Evolutionary conservation across 1,139 yeast genomes (phyloP).

Genomic region (Candida sojae): DNA sequence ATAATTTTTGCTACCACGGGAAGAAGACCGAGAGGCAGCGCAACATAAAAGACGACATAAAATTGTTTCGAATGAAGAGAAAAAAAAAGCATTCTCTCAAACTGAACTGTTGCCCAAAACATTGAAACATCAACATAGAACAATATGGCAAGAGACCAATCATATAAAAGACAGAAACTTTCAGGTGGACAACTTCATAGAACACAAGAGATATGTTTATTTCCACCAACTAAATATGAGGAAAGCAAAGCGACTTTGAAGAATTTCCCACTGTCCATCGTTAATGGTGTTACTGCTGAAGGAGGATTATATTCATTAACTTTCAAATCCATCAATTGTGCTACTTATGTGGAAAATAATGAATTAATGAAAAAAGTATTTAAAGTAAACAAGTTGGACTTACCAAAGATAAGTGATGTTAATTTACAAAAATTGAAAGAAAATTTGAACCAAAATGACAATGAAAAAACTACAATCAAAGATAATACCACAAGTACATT

Average conservation of each 20-base stretch:
- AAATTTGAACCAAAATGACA: conserved; percentile 14
- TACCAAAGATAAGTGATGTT: conserved; percentile 24
- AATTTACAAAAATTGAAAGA: conserved; percentile 19
- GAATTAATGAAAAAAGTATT: conserved; percentile 29
- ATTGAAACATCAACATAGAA: background rate
- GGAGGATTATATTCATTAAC: conserved; percentile 49
- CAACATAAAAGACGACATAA: too few relatives aligned
- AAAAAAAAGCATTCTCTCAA: too few relatives aligned
- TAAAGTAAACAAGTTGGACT: conserved; percentile 14
- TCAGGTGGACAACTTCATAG: background rate
- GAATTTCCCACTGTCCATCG: conserved; percentile 42
- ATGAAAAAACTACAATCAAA: background rate
- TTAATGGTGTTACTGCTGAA: conserved; percentile 45
- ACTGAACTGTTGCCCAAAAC: too few relatives aligned
- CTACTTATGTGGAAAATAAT: conserved; percentile 37
- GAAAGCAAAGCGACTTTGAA: conserved; percentile 34
- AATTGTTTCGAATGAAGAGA: too few relatives aligned
- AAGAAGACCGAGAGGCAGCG: too few relatives aligned
- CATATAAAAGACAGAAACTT: conserved; percentile 6
- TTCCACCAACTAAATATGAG: conserved; percentile 32
- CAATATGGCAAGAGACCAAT: conserved; percentile 3
- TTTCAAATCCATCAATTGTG: conserved; percentile 43
- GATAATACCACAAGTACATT: background rate
- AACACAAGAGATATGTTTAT: conserved; percentile 7
- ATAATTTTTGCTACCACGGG: background rate